These are phyloP conservation scores for Fusarium sulawesiense DNA, from an alignment of 2,329 filamentous ascomycete genomes.

Conservation along the genomic window DNA sequence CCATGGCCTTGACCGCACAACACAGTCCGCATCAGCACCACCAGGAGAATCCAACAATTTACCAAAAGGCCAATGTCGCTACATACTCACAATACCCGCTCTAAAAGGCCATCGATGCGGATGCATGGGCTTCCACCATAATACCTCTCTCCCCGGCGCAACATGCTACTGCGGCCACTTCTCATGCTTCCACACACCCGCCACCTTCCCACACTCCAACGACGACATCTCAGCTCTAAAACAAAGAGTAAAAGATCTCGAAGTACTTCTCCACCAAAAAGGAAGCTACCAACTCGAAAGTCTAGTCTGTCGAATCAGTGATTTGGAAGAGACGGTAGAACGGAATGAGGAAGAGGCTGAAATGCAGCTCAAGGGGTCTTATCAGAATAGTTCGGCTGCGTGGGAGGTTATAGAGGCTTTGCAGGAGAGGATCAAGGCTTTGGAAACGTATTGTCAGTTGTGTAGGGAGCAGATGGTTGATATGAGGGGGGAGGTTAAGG, in stretches of 20 bases:
- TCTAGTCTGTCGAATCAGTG: neutral
- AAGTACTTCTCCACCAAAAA: neutral
- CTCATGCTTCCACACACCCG: constrained; percentile 21
- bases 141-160: constrained; percentile 8
- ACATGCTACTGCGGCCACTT: constrained; percentile 25
- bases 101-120: constrained; percentile 22
- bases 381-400: constrained; percentile 22
- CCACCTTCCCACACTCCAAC: neutral
- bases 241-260: neutral
- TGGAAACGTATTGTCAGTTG: constrained; percentile 1
- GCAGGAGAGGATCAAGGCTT: constrained; percentile 6
- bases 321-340: constrained; percentile 13
- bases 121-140: constrained; percentile 27
- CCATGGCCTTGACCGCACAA: constrained; percentile 8
- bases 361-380: constrained; percentile 1
- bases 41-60: constrained; percentile 10
- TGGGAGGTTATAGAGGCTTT: constrained; percentile 17
- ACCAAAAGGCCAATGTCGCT: constrained; percentile 24
- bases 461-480: constrained; percentile 11
- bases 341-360: constrained; percentile 8
- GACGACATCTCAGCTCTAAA: constrained; percentile 6
- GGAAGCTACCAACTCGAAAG: constrained; percentile 16
- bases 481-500: constrained; percentile 1
- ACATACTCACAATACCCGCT: constrained; percentile 24
- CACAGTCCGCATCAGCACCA: constrained; percentile 24